Percentiles rank a stretch among this genome's conserved stretches.
Evolutionary conservation across 1,139 yeast species (phyloP).

Genomic region (Kurtzmaniella quercitrusa): DNA sequence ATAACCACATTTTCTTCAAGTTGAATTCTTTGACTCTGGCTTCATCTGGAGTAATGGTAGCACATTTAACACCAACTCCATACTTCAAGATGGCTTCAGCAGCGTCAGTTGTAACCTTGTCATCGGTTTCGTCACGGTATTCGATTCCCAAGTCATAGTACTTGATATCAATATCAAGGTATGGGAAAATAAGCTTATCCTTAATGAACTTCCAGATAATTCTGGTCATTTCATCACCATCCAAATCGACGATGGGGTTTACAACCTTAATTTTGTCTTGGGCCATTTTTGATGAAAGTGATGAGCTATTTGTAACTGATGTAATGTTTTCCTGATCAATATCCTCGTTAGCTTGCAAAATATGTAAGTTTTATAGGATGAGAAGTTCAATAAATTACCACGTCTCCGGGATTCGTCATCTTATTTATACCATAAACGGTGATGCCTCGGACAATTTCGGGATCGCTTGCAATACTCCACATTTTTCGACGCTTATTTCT

Average conservation of each 20-base stretch:
- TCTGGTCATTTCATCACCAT: slow-evolving; percentile 95
- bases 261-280: slow-evolving; percentile 65
- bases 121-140: slow-evolving; percentile 82
- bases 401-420: background rate
- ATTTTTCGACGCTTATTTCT: slow-evolving; percentile 1
- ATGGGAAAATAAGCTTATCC: slow-evolving; percentile 77
- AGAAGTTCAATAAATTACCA: background rate
- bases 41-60: slow-evolving; percentile 98
- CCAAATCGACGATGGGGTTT: slow-evolving; percentile 91
- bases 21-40: slow-evolving; percentile 86
- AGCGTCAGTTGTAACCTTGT: slow-evolving; percentile 82
- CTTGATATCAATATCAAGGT: slow-evolving; percentile 80
- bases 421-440: background rate
- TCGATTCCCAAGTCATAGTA: slow-evolving; percentile 88
- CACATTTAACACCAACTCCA: slow-evolving; percentile 94
- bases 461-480: background rate
- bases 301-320: background rate
- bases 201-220: slow-evolving; percentile 87
- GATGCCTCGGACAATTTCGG: background rate
- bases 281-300: slow-evolving; percentile 7
- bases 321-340: background rate
- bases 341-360: background rate
- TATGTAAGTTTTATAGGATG: background rate
- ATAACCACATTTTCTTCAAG: slow-evolving; percentile 93
- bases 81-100: slow-evolving; percentile 86